Evolutionary conservation across 2,329 filamentous ascomycete species (phyloP).

Genomic region (Neonectria neomacrospora): DNA sequence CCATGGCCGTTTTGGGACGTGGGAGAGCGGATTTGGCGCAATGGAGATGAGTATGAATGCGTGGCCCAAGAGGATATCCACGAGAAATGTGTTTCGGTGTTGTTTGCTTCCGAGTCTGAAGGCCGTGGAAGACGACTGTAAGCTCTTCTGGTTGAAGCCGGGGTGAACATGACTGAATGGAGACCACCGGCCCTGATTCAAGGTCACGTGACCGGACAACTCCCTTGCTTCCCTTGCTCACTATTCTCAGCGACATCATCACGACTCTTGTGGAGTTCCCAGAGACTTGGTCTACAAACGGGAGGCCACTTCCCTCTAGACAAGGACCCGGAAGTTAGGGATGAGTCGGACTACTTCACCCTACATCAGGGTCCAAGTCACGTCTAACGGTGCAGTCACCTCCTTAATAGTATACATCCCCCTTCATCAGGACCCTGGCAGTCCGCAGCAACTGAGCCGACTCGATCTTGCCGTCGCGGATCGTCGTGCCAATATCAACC

Average conservation of each 20-base stretch:
- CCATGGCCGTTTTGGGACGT: conserved; percentile 14
- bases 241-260: background rate
- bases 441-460: conserved; percentile 60
- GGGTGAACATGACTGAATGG: background rate
- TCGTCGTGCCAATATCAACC: conserved; percentile 58
- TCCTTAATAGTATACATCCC: conserved; percentile 56
- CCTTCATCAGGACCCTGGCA: conserved; percentile 62
- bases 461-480: conserved; percentile 52
- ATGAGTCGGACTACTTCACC: background rate
- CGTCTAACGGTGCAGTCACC: background rate
- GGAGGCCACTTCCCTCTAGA: background rate
- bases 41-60: background rate
- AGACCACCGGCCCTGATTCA: background rate
- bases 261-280: background rate
- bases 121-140: background rate
- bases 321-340: background rate
- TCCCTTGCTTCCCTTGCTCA: background rate
- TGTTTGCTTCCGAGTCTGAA: background rate
- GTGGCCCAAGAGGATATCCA: background rate
- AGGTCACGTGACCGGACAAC: background rate
- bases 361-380: background rate
- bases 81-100: background rate
- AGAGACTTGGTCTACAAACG: background rate
- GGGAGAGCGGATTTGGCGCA: too few relatives aligned
- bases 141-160: background rate